Conservation (phyloP, 208 protist genomes). For the Blechomonas ayalai region DNA sequence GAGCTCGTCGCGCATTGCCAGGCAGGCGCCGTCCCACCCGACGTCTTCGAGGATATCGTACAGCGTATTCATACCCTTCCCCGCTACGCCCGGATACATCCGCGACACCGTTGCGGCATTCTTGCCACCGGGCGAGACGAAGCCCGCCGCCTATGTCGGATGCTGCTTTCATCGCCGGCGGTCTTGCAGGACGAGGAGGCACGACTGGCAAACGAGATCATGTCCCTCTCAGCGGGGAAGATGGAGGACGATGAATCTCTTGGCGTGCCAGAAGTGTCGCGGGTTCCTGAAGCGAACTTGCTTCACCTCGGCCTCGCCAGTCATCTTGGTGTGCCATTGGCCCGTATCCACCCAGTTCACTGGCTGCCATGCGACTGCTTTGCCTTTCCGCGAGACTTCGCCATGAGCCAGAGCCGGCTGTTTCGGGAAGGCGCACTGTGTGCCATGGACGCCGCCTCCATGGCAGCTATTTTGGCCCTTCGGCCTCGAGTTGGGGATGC, state of each 20-base stretch:
- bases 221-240: too few relatives aligned
- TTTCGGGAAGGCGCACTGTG: conserved; percentile 36
- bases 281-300: not conserved
- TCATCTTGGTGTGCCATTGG: conserved; percentile 13
- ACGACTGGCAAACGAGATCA: too few relatives aligned
- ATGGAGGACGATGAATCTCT: too few relatives aligned
- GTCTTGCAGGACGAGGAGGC: not conserved
- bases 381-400: conserved; percentile 23
- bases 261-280: not conserved
- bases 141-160: too few relatives aligned
- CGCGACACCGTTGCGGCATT: conserved; percentile 6
- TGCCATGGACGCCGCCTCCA: conserved; percentile 81
- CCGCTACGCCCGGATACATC: conserved; percentile 60
- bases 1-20: conserved; percentile 41
- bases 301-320: conserved; percentile 16
- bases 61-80: conserved; percentile 7
- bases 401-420: conserved; percentile 17
- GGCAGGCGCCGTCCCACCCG: conserved; percentile 27
- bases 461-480: conserved; percentile 76
- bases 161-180: not conserved
- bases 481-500: conserved; percentile 35
- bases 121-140: not conserved
- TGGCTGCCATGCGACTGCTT: conserved; percentile 65
- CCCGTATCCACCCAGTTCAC: conserved; percentile 18
- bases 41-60: conserved; percentile 43